These are phyloP conservation scores for Leptomonas pyrrhocoris DNA, from an alignment of 208 protist genomes.

Conservation along the genomic window DNA sequence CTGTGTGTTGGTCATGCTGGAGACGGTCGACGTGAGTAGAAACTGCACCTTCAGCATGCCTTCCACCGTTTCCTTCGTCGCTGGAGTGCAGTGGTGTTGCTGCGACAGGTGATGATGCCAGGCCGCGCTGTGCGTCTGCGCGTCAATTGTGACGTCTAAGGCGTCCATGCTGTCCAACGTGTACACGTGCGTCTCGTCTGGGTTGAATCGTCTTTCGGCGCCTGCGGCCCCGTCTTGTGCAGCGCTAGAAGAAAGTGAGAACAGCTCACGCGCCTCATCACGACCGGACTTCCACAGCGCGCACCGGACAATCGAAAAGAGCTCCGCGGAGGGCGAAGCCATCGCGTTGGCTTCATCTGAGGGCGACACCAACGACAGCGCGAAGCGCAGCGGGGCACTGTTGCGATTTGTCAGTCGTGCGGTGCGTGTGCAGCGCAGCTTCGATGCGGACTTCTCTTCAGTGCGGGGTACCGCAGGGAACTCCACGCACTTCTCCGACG, in stretches of 20 bases:
- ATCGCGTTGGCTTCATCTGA: neutral
- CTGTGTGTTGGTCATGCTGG: neutral
- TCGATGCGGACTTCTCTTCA: constrained; percentile 4
- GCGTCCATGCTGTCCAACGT: constrained; percentile 61
- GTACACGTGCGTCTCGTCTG: constrained; percentile 36
- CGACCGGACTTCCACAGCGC: constrained; percentile 24
- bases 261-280: constrained; percentile 19
- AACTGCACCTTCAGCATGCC: constrained; percentile 33
- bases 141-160: constrained; percentile 55
- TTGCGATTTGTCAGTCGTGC: constrained; percentile 80
- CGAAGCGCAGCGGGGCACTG: constrained; percentile 74
- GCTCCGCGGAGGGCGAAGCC: neutral
- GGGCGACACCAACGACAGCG: constrained; percentile 36
- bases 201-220: neutral
- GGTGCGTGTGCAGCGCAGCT: constrained; percentile 47
- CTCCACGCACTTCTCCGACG: constrained; percentile 51
- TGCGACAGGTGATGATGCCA: constrained; percentile 14
- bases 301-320: constrained; percentile 30
- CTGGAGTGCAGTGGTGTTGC: neutral
- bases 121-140: constrained; percentile 21
- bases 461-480: constrained; percentile 48
- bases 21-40: constrained; percentile 15
- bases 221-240: constrained; percentile 4
- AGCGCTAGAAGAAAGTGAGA: neutral
- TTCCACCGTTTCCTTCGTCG: constrained; percentile 8